Base-by-base conservation (phyloP, 805 yeast species). In the Lachancea quebecensis region DNA sequence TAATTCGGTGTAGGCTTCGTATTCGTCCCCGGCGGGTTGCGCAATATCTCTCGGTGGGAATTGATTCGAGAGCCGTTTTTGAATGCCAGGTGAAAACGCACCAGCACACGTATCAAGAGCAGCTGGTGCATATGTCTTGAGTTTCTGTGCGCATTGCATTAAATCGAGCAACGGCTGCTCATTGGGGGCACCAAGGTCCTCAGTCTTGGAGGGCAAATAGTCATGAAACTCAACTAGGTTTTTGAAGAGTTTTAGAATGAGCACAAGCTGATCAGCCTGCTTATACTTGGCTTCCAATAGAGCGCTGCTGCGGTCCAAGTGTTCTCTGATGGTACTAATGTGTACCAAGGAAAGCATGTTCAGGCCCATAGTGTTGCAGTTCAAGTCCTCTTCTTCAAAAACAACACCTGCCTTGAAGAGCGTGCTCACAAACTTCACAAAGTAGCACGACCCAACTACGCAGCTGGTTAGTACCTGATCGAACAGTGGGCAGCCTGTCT, bases 361-460 rank as follows among this genome's bases (percentile, higher is more conserved):
- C 55, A 72, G 70, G 33, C 78, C 80, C 80, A 82, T 78, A 11
- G 72, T 70, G 52, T 82, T 77, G 1, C 83, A 75, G 45, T 80
- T 79, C 29, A 85, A 65, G 62, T 85, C 95, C 57, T 85, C 93
- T 55, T 82, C 93, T 56, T 84, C 88, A 50, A 75, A 78, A 10
- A 83, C 66, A 8, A 79, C 82, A n/a, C 81, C 81, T 6, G 73
- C 67, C 42, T 66, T 66, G 1, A 81, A 79, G 32, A 81, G 65
- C 8, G 63, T 60, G 12, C 71, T 65, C 11, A 61, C 55, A 47
- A 73, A 65, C 16, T 75, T 76, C 15, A 81, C 75, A 60, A 76
- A 74, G 54, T 74, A 75, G 41, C 79, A 64, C 5, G 81, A 52
- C 2, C 82, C 86, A 9, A 77, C 52, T 2, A 77, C 68, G 44